phyloP scores from a whole-genome alignment of 108 stramenopile species.

The Asterionellopsis glacialis region DNA sequence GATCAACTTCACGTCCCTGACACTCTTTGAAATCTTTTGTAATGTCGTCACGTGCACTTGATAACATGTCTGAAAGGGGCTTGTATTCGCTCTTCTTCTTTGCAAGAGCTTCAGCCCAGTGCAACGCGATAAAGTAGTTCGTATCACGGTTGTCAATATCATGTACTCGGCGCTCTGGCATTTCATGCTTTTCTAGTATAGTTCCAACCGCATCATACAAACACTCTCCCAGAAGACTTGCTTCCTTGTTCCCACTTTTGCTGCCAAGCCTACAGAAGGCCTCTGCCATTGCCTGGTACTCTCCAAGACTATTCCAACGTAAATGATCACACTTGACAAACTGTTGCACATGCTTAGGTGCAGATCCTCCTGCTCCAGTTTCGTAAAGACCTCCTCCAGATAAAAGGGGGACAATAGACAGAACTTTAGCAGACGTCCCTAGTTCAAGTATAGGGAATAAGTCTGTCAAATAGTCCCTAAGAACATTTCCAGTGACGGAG shows the following conservation, averaged over 20 bases:
- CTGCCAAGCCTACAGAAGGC: constrained; percentile 35
- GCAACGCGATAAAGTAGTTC: constrained; percentile 60
- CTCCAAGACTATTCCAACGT: constrained; percentile 56
- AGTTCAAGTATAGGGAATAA: constrained; percentile 69
- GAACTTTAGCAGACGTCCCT: constrained; percentile 66
- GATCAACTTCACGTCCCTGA: constrained; percentile 49
- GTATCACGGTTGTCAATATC: constrained; percentile 66
- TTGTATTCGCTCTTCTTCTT: constrained; percentile 37
- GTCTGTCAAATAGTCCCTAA: constrained; percentile 64
- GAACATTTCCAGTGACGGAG: constrained; percentile 69
- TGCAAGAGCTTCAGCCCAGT: constrained; percentile 69
- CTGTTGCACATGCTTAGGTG: constrained; percentile 69
- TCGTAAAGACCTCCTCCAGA: constrained; percentile 67
- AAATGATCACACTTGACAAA: constrained; percentile 57
- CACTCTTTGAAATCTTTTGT: constrained; percentile 54
- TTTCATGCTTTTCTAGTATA: constrained; percentile 51
- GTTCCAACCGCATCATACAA: constrained; percentile 51
- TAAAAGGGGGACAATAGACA: constrained; percentile 63
- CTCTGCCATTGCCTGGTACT: constrained; percentile 45
- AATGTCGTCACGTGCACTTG: constrained; percentile 39
- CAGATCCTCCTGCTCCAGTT: constrained; percentile 66
- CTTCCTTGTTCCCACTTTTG: constrained; percentile 33
- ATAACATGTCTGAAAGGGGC: constrained; percentile 40
- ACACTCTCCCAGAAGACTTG: constrained; percentile 31
- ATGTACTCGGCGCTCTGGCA: constrained; percentile 49